These are phyloP conservation scores for Ogataea nonfermentans DNA, from an alignment of 805 yeast genomes.

Conservation along the genomic window DNA sequence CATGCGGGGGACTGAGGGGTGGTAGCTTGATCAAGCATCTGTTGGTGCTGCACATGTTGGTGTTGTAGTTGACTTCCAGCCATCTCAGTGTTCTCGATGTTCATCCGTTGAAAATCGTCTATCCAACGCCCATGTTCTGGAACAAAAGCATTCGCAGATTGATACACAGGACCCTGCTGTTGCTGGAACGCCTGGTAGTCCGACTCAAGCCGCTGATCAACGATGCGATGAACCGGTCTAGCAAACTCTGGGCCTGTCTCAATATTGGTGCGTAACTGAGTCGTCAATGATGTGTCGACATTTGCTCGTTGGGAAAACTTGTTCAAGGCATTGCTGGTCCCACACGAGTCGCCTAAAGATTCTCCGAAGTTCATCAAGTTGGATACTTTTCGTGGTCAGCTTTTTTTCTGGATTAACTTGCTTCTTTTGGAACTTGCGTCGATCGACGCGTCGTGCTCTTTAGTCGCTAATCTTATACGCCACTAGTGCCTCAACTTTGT, in stretches of 20 bases:
- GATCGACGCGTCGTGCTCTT: conserved; percentile 4
- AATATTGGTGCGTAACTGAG: conserved; percentile 28
- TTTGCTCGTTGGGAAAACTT: conserved; percentile 42
- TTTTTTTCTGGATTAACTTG: conserved; percentile 9
- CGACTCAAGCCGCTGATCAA: conserved; percentile 36
- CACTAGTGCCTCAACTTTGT: conserved; percentile 71
- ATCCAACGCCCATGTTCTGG: conserved; percentile 20
- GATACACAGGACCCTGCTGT: neutral
- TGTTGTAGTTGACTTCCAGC: conserved; percentile 7
- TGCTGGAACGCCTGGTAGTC: conserved; percentile 11
- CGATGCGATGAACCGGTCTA: conserved; percentile 17
- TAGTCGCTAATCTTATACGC: conserved; percentile 43
- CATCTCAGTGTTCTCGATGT: conserved; percentile 3
- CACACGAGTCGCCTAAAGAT: conserved; percentile 35
- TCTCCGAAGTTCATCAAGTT: conserved; percentile 23
- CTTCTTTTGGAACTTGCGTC: conserved; percentile 15
- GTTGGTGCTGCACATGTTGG: conserved; percentile 2
- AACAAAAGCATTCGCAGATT: conserved; percentile 1
- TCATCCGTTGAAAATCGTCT: conserved; percentile 23
- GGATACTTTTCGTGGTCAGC: neutral
- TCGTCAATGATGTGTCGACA: conserved; percentile 40
- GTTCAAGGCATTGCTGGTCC: conserved; percentile 44
- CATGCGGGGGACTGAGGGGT: conserved; percentile 13
- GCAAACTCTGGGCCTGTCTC: conserved; percentile 5
- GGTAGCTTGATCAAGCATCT: no score